These are phyloP conservation scores for Exobasidium rhododendri DNA, from an alignment of 1,284 basidiomycete species.

Conservation along the genomic window DNA sequence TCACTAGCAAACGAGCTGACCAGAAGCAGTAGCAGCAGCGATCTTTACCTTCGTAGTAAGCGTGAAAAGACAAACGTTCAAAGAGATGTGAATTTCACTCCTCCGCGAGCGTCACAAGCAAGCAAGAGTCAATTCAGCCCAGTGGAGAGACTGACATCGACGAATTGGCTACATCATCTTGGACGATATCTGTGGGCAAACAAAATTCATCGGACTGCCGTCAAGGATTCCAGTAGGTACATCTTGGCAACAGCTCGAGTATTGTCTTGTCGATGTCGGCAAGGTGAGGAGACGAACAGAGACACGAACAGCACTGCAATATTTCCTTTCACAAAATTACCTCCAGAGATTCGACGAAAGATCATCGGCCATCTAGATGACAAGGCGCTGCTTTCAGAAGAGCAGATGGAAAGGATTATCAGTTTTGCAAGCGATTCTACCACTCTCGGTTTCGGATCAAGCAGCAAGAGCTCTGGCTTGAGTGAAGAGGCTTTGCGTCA, in stretches of 20 bases:
- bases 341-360: slow-evolving; percentile 3
- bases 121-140: not conserved
- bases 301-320: not conserved
- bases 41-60: not conserved
- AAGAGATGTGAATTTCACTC: not conserved
- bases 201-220: not conserved
- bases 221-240: not conserved
- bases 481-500: not conserved
- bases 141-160: not conserved
- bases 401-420: slow-evolving; percentile 10
- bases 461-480: not conserved
- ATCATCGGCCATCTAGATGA: slow-evolving; percentile 6
- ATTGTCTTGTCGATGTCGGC: not conserved
- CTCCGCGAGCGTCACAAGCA: not conserved
- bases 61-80: not conserved
- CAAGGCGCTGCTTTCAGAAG: not conserved
- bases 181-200: not conserved
- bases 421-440: slow-evolving; percentile 7
- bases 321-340: slow-evolving; percentile 7
- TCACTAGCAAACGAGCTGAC: not conserved
- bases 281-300: not conserved
- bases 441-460: slow-evolving; percentile 3
- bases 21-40: not conserved
- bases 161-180: not conserved
- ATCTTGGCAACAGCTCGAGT: not conserved